Conservation (phyloP, 805 yeast species). For the Yamadazyma philogaea region DNA sequence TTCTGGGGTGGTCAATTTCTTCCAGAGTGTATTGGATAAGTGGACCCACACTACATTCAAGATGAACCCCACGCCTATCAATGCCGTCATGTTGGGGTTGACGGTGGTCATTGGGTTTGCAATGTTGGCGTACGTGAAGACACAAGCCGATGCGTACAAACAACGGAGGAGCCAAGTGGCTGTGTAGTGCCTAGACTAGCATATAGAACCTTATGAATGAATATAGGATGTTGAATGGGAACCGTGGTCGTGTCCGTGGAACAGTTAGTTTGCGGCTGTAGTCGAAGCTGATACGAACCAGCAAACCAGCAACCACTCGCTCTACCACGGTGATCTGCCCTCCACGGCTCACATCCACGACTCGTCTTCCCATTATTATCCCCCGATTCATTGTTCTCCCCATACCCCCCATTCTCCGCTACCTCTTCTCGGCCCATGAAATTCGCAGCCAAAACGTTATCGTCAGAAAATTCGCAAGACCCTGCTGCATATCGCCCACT, state of each 20-base stretch:
- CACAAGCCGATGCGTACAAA: conserved; percentile 12
- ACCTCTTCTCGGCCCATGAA: too few relatives aligned
- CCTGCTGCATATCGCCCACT: background rate
- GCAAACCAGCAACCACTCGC: too few relatives aligned
- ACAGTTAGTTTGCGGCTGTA: too few relatives aligned
- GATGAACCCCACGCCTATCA: conserved; percentile 56
- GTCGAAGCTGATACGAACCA: too few relatives aligned
- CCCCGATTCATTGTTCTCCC: too few relatives aligned
- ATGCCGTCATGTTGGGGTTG: conserved; percentile 34
- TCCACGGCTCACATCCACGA: too few relatives aligned
- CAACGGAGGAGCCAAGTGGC: conserved; percentile 4
- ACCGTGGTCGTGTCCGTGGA: too few relatives aligned
- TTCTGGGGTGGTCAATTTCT: conserved; percentile 49
- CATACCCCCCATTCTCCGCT: too few relatives aligned
- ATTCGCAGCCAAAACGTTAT: conserved; percentile 1
- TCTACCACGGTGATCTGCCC: too few relatives aligned
- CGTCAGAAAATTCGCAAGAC: background rate
- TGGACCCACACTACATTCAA: conserved; percentile 49
- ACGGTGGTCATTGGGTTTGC: conserved; percentile 44
- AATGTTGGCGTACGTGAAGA: conserved; percentile 38
- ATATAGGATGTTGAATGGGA: too few relatives aligned
- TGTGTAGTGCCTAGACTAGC: background rate
- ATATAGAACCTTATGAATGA: too few relatives aligned
- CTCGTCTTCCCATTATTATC: too few relatives aligned
- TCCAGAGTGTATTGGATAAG: conserved; percentile 46